These are phyloP conservation scores for Passalora sequoiae DNA, from an alignment of 2,329 filamentous ascomycete genomes.

Conservation along the genomic window DNA sequence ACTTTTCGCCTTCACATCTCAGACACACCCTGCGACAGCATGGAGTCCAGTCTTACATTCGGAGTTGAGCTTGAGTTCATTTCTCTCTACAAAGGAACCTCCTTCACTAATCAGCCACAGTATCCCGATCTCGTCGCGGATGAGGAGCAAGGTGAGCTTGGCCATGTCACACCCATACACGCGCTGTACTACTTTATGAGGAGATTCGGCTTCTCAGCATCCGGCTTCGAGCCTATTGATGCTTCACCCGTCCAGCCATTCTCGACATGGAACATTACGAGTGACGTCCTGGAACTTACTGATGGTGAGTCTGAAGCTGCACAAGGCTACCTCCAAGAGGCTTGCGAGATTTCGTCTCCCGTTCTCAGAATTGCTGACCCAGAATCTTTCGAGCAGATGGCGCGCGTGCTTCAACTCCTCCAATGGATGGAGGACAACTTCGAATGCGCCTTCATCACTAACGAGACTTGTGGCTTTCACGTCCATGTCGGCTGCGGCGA, in stretches of 20 bases:
- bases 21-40: too few relatives aligned
- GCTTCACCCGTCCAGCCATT: background rate
- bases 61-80: conserved; percentile 24
- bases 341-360: conserved; percentile 13
- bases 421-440: conserved; percentile 1
- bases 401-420: conserved; percentile 11
- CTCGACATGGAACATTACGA: background rate
- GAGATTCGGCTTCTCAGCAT: conserved; percentile 3
- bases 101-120: conserved; percentile 6
- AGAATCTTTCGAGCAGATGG: conserved; percentile 5
- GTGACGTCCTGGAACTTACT: conserved; percentile 4
- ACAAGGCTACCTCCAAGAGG: conserved; percentile 2
- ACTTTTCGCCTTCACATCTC: too few relatives aligned
- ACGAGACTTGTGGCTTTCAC: conserved; percentile 18
- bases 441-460: conserved; percentile 17
- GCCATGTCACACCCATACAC: background rate
- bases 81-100: conserved; percentile 5
- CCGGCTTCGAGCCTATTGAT: background rate
- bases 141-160: background rate
- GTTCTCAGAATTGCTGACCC: conserved; percentile 11
- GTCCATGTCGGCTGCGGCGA: conserved; percentile 18
- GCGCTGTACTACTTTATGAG: conserved; percentile 3
- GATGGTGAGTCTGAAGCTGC: background rate
- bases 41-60: conserved; percentile 15
- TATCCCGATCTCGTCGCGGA: background rate